Evolutionary conservation across 345 rosid species (phyloP).

Genomic region (Leavenworthia alabamica): DNA sequence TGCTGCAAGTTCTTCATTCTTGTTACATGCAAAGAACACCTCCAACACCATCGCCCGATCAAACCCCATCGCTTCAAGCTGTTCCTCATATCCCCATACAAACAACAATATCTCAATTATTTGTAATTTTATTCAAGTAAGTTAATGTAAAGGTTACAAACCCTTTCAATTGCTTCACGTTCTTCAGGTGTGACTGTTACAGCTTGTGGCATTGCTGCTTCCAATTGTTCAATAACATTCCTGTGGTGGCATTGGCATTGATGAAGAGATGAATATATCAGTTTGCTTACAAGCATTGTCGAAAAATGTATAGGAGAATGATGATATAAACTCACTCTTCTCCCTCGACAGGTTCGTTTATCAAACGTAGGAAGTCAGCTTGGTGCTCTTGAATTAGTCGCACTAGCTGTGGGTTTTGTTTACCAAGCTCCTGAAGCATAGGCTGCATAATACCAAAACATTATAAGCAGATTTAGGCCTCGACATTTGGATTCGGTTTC

Average conservation of each 20-base stretch:
- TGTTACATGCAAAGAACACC: slow-evolving; percentile 90
- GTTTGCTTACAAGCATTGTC: neutral
- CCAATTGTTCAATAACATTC: slow-evolving; percentile 64
- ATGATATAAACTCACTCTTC: slow-evolving; percentile 59
- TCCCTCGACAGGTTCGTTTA: slow-evolving; percentile 85
- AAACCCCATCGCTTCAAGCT: slow-evolving; percentile 96
- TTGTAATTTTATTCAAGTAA: neutral
- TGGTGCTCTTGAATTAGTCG: slow-evolving; percentile 91
- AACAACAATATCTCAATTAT: neutral
- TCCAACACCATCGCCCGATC: slow-evolving; percentile 69
- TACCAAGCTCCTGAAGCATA: slow-evolving; percentile 94
- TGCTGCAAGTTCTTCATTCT: slow-evolving; percentile 90
- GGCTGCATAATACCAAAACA: slow-evolving; percentile 51
- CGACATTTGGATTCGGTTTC: no score
- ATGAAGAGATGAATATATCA: neutral
- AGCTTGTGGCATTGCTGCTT: slow-evolving; percentile 79
- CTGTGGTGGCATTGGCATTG: slow-evolving; percentile 35
- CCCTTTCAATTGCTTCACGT: slow-evolving; percentile 93
- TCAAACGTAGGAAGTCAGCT: slow-evolving; percentile 75
- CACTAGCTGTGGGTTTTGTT: slow-evolving; percentile 81
- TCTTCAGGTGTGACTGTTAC: slow-evolving; percentile 86
- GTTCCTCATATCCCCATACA: neutral
- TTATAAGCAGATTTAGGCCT: neutral
- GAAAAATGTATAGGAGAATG: neutral
- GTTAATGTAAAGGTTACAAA: slow-evolving; percentile 21